These are phyloP conservation scores for button mushroom (Agaricus bisporus) DNA, from an alignment of 768 basidiomycete species.

Conservation along the genomic window DNA sequence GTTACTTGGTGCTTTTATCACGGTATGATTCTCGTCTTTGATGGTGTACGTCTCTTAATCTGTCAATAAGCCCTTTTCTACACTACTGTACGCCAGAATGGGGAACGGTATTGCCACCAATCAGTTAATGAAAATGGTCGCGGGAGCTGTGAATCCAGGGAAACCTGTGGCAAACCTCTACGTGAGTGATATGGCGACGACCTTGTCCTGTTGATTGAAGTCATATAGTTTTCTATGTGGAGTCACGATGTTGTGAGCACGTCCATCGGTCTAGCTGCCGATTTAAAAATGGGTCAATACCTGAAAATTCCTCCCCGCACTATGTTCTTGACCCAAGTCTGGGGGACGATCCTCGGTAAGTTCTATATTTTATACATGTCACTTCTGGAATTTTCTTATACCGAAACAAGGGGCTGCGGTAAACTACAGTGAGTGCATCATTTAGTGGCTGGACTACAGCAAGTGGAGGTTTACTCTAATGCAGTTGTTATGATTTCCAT, in stretches of 20 bases:
- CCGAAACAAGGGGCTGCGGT: conserved; percentile 25
- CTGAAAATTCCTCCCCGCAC: conserved; percentile 62
- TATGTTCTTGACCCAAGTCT: conserved; percentile 61
- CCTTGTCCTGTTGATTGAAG: not conserved
- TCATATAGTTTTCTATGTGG: conserved; percentile 57
- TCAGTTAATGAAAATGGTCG: conserved; percentile 62
- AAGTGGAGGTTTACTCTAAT: not conserved
- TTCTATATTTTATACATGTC: not conserved
- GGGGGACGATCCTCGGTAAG: conserved; percentile 54
- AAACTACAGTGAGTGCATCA: conserved; percentile 26
- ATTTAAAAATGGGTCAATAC: conserved; percentile 72
- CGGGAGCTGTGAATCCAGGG: conserved; percentile 53
- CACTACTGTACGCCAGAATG: conserved; percentile 49
- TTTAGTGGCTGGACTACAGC: not conserved
- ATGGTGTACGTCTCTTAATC: not conserved
- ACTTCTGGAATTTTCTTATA: not conserved
- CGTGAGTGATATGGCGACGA: conserved; percentile 23
- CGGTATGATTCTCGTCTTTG: conserved; percentile 18
- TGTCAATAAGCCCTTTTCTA: conserved; percentile 43
- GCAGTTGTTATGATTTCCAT: conserved; percentile 54
- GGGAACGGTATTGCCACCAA: conserved; percentile 56
- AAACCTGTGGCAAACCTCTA: conserved; percentile 67
- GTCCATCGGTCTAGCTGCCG: conserved; percentile 45
- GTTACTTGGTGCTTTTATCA: conserved; percentile 39
- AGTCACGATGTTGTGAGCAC: conserved; percentile 55